phyloP scores from a whole-genome alignment of 1,139 yeast genomes.

The Magnusiomyces fungicola region DNA sequence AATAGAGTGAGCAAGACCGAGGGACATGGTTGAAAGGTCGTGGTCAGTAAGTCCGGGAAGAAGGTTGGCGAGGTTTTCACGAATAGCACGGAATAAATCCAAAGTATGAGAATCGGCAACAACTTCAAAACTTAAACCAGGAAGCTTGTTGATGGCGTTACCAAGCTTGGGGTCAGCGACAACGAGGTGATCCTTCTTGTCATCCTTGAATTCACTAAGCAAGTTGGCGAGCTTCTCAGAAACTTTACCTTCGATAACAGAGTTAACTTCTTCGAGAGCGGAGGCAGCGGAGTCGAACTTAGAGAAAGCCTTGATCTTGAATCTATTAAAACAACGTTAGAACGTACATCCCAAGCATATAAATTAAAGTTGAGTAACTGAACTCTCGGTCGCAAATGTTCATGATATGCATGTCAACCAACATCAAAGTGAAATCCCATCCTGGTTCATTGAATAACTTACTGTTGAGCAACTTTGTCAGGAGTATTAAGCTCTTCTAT shows the following conservation, averaged over 20 bases:
- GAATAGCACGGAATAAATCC: conserved; percentile 91
- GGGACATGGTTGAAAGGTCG: conserved; percentile 86
- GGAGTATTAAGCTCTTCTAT: conserved; percentile 75
- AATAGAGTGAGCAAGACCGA: conserved; percentile 87
- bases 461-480: conserved; percentile 63
- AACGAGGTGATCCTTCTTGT: conserved; percentile 81
- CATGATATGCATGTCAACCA: no score
- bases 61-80: conserved; percentile 87
- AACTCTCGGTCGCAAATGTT: no score
- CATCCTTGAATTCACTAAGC: conserved; percentile 74
- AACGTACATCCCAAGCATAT: no score
- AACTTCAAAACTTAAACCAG: conserved; percentile 76
- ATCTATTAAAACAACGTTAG: no score
- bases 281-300: conserved; percentile 91
- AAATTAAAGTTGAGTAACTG: no score
- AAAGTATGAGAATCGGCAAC: conserved; percentile 92
- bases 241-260: conserved; percentile 90
- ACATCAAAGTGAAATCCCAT: no score
- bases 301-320: conserved; percentile 91
- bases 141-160: conserved; percentile 86
- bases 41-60: conserved; percentile 87
- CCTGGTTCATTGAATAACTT: no score
- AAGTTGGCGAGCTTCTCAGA: conserved; percentile 72
- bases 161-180: conserved; percentile 96
- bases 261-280: conserved; percentile 92